Conservation (phyloP, 140 eudicot species). For the Cichorium intybus region DNA sequence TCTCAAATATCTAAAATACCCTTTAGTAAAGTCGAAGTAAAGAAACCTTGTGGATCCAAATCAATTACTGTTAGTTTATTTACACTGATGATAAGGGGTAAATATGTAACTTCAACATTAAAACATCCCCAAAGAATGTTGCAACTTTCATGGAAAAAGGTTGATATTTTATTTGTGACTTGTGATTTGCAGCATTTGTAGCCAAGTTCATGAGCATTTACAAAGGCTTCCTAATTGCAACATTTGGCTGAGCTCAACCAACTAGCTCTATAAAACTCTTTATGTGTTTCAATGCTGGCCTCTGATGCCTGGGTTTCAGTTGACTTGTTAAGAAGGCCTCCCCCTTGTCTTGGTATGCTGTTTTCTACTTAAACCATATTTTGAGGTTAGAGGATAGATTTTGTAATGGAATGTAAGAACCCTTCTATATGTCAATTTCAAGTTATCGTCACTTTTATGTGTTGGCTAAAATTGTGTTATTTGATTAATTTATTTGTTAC, state of each 20-base stretch:
- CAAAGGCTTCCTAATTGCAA: constrained; percentile 78
- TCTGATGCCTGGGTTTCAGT: not conserved
- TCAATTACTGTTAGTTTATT: not conserved
- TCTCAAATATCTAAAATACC: not conserved
- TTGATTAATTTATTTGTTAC: too few species aligned
- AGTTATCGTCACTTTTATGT: constrained; percentile 3
- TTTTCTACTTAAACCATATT: constrained; percentile 13
- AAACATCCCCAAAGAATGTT: not conserved
- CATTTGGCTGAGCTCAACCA: constrained; percentile 61
- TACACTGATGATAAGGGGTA: not conserved
- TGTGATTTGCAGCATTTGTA: constrained; percentile 75
- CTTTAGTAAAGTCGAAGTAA: not conserved
- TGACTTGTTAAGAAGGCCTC: constrained; percentile 8
- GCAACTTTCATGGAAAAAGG: constrained; percentile 3
- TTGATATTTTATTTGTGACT: not conserved
- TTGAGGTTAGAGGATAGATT: constrained; percentile 4
- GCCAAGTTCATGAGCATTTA: constrained; percentile 99
- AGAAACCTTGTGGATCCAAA: too few species aligned
- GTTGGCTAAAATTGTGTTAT: not conserved
- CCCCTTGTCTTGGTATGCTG: not conserved
- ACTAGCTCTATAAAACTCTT: constrained; percentile 5
- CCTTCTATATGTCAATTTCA: not conserved
- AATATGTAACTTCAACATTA: constrained; percentile 4
- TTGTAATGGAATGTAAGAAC: constrained; percentile 13
- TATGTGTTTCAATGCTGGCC: constrained; percentile 3